These are phyloP conservation scores for Taphrina communis DNA, from an alignment of 1,139 yeast genomes.

Conservation along the genomic window DNA sequence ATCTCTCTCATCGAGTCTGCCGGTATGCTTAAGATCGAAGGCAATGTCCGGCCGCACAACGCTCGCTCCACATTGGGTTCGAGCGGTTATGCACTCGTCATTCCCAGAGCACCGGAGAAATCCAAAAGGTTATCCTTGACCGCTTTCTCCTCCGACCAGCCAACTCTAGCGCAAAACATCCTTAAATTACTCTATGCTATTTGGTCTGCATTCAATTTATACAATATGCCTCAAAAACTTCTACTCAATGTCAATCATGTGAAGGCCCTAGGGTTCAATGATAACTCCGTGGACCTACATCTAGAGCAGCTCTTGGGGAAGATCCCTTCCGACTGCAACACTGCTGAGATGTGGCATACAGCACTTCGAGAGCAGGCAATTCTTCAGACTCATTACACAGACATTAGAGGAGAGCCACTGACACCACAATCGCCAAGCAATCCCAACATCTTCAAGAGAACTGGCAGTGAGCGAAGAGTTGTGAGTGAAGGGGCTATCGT, in stretches of 20 bases:
- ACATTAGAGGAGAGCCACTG: constrained; percentile 2
- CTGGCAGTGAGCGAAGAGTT: constrained; percentile 31
- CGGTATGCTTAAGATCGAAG: constrained; percentile 28
- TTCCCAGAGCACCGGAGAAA: constrained; percentile 12
- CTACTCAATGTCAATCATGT: constrained; percentile 24
- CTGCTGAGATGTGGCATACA: constrained; percentile 12
- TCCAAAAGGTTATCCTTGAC: constrained; percentile 9
- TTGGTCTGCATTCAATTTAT: constrained; percentile 28
- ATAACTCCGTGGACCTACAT: not conserved
- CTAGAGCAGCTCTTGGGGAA: constrained; percentile 9
- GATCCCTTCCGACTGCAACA: not conserved
- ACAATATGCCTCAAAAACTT: constrained; percentile 21
- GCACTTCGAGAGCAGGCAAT: constrained; percentile 26
- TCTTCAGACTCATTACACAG: constrained; percentile 17
- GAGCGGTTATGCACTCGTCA: constrained; percentile 18
- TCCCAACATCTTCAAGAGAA: not conserved
- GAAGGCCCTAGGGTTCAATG: constrained; percentile 20
- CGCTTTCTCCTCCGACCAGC: not conserved
- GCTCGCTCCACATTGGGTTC: not conserved
- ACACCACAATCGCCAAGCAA: constrained; percentile 4
- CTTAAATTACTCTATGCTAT: constrained; percentile 20
- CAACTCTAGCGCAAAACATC: constrained; percentile 17
- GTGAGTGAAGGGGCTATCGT: constrained; percentile 34
- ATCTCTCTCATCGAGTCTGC: constrained; percentile 28
- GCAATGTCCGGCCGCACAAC: constrained; percentile 4